Conservation (phyloP, 164 flowering plant genomes). For the Sedum album region DNA sequence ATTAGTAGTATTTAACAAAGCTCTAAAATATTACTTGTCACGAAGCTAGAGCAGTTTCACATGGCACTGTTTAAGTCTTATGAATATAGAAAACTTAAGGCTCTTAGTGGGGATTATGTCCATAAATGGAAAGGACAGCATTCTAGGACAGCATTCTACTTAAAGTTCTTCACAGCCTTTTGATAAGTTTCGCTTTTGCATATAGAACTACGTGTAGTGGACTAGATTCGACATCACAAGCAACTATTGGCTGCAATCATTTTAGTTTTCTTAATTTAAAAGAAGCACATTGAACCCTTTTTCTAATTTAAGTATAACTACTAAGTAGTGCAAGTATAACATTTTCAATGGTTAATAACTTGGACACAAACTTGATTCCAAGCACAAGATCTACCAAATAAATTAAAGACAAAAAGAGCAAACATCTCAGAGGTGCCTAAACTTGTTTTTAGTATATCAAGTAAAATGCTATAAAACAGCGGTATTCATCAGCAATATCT, state of each 20-base stretch:
- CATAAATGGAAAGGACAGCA: slow-evolving; percentile 7
- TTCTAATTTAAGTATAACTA: background rate
- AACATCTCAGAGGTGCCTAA: too few relatives aligned
- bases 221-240: background rate
- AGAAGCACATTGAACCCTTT: background rate
- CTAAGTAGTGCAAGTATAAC: background rate
- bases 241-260: background rate
- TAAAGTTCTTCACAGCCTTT: slow-evolving; percentile 11
- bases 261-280: background rate
- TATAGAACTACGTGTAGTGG: slow-evolving; percentile 1
- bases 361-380: background rate
- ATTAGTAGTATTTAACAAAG: background rate
- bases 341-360: background rate
- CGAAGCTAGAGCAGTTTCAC: slow-evolving; percentile 11
- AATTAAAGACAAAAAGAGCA: background rate
- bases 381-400: background rate
- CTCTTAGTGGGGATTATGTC: slow-evolving; percentile 17
- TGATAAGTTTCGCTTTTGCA: background rate
- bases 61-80: slow-evolving; percentile 12
- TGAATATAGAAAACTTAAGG: slow-evolving; percentile 8
- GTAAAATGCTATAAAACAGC: too few relatives aligned
- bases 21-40: background rate
- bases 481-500: too few relatives aligned
- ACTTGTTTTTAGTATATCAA: too few relatives aligned
- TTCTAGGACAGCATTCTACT: slow-evolving; percentile 6